Percentiles rank a stretch among this genome's conserved stretches.
Conservation (phyloP, 2,329 filamentous ascomycete genomes). For the Aspergillus persii region DNA sequence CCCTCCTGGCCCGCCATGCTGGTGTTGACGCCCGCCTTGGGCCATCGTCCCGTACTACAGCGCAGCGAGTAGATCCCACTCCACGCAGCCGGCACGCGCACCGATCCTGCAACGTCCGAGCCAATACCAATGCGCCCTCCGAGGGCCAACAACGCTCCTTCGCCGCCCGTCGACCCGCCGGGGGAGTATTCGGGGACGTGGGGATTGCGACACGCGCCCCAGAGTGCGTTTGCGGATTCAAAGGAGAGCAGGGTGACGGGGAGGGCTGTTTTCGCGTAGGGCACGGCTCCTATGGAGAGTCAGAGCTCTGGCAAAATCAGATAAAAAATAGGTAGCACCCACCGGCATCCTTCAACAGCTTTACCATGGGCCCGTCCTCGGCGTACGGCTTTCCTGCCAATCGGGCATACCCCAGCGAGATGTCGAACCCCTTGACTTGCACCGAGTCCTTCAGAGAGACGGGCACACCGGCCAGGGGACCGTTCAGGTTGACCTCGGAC, state of each 20-base stretch:
- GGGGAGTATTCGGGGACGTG: conserved; percentile 82
- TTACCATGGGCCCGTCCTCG: conserved; percentile 70
- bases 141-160: conserved; percentile 76
- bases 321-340: conserved; percentile 6
- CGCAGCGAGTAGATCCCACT: conserved; percentile 83
- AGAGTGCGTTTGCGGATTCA: conserved; percentile 75
- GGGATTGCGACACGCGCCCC: conserved; percentile 79
- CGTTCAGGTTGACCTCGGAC: conserved; percentile 66
- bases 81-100: conserved; percentile 83
- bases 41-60: conserved; percentile 88
- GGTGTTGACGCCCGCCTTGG: conserved; percentile 77
- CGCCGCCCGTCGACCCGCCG: conserved; percentile 84
- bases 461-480: conserved; percentile 82
- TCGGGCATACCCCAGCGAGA: conserved; percentile 74
- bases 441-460: conserved; percentile 79
- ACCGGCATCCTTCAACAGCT: conserved; percentile 77
- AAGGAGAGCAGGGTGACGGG: conserved; percentile 85
- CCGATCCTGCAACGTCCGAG: conserved; percentile 86
- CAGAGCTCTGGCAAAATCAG: too few species aligned
- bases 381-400: conserved; percentile 65
- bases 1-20: conserved; percentile 93
- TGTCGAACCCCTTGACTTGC: conserved; percentile 78
- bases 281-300: conserved; percentile 63
- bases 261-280: conserved; percentile 89
- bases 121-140: conserved; percentile 85